Base-by-base conservation (phyloP, 1,284 basidiomycete species). In the Papiliotrema laurentii region DNA sequence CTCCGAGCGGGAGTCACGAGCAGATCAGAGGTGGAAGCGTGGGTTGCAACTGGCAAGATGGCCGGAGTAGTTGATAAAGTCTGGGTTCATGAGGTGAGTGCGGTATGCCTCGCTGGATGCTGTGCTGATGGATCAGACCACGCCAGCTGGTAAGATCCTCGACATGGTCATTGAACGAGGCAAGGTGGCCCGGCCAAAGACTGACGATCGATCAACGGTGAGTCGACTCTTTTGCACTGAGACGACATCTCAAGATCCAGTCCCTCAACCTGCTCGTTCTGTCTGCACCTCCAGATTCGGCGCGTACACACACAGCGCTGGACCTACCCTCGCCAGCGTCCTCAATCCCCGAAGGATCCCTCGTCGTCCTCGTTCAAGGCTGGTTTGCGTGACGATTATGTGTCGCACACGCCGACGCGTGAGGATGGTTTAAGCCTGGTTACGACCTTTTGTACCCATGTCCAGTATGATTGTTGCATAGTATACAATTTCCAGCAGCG, bases 11-110 rank as follows among this genome's bases (percentile, higher is more conserved):
- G 58, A 22, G 27, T 50, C 10, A 38, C 34, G 4, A 50, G 45
- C 6, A 19, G 36, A 9, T 41, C 38, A 3, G 41, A 35, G 2
- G 49, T 65, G 18, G 45, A 45, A 21, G 30, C 14, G 11, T 64
- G 58, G 60, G 31, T 45, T 30, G 47, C 25, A 6, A 47, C 25
- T 19, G 56, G 56, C 27, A 55, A 57, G 34, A 56, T 57, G 53
- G 13, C 16, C 13, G 52, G 48, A 0, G 56, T 53, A 24, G 14
- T 45, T 7, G 56, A 58, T 13, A 53, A 55, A 19, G 53, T 42
- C 11, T 67, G 64, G 66, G 58, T 69, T 1, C 48, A 52, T 3
- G 37, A 47, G 18, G 63, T 66, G 42, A 38, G 59, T 50, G 19
- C 5, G 11, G 5, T 4, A 21, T 28, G 7, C 27, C n/a, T 13